Conservation (phyloP, 129 eudicot species). For the Artemisia tridentata region DNA sequence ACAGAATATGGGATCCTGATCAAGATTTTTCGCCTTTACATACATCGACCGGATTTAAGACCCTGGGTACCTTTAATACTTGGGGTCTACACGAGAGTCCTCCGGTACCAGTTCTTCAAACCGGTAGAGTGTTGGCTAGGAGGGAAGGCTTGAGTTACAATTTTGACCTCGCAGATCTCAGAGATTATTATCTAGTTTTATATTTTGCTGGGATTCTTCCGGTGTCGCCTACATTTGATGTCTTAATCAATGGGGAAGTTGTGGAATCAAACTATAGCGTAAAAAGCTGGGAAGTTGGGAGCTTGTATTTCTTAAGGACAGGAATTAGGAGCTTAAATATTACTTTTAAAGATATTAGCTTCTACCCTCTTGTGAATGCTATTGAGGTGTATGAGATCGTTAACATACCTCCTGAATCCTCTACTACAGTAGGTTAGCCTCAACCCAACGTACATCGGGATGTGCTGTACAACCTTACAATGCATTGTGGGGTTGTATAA, state of each 20-base stretch:
- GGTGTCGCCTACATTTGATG: slow-evolving; percentile 73
- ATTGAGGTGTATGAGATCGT: slow-evolving; percentile 80
- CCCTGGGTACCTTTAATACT: slow-evolving; percentile 39
- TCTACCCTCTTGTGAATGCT: slow-evolving; percentile 74
- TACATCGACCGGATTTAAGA: slow-evolving; percentile 57
- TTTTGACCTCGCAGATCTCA: slow-evolving; percentile 51
- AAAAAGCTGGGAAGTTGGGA: slow-evolving; percentile 41
- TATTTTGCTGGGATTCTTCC: slow-evolving; percentile 92
- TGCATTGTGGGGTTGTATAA: slow-evolving; percentile 18
- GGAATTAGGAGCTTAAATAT: slow-evolving; percentile 57
- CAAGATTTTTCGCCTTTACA: slow-evolving; percentile 66
- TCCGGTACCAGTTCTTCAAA: slow-evolving; percentile 70
- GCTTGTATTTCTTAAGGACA: slow-evolving; percentile 40
- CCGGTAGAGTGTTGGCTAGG: slow-evolving; percentile 75
- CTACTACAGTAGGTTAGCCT: slow-evolving; percentile 76
- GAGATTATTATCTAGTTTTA: slow-evolving; percentile 65
- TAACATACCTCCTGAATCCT: slow-evolving; percentile 68
- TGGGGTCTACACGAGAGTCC: slow-evolving; percentile 51
- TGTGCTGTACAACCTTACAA: slow-evolving; percentile 17
- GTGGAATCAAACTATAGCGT: slow-evolving; percentile 72
- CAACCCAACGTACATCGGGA: neutral
- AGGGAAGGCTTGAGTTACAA: slow-evolving; percentile 57
- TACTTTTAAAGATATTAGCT: slow-evolving; percentile 56
- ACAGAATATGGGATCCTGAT: slow-evolving; percentile 93
- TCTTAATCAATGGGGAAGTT: slow-evolving; percentile 53